Evolutionary conservation across 495 filamentous ascomycete genomes (phyloP).

Genomic region (Lasiosphaeria miniovina): DNA sequence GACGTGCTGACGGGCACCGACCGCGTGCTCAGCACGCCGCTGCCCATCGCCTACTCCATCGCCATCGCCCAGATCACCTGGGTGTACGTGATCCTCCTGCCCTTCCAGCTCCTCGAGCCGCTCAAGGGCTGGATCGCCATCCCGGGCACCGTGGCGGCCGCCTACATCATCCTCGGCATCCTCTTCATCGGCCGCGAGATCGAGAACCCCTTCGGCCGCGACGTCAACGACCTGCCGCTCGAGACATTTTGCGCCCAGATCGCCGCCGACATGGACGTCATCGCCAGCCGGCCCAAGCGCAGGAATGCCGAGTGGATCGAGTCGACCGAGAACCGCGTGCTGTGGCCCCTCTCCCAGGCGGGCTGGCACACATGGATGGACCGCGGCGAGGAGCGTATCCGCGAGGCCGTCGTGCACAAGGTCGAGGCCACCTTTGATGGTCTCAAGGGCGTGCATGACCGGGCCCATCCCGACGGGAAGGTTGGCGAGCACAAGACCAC

Average conservation of each 20-base stretch:
- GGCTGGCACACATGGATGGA: constrained; percentile 60
- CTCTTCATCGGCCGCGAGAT: constrained; percentile 82
- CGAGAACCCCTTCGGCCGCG: constrained; percentile 84
- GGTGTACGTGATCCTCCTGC: constrained; percentile 79
- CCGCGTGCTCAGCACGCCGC: constrained; percentile 77
- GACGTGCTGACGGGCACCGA: constrained; percentile 74
- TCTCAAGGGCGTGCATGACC: too few species aligned
- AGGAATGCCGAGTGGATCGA: constrained; percentile 56
- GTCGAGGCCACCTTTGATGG: constrained; percentile 34
- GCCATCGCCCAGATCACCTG: constrained; percentile 84
- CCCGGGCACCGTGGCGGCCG: constrained; percentile 71
- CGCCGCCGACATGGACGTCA: constrained; percentile 67
- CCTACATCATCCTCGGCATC: constrained; percentile 87
- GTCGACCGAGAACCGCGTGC: constrained; percentile 56
- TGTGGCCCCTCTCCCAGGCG: constrained; percentile 63
- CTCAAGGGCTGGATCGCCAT: constrained; percentile 73
- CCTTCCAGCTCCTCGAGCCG: constrained; percentile 69
- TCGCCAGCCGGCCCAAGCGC: constrained; percentile 58
- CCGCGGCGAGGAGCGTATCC: constrained; percentile 49
- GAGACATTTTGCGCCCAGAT: constrained; percentile 74
- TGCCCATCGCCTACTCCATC: constrained; percentile 82
- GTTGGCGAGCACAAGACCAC: too few species aligned
- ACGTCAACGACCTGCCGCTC: constrained; percentile 83
- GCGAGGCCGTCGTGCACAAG: constrained; percentile 38
- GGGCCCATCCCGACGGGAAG: too few species aligned